Evolutionary conservation across 2,329 filamentous ascomycete genomes (phyloP).

Genomic region (Aspergillus sojae): DNA sequence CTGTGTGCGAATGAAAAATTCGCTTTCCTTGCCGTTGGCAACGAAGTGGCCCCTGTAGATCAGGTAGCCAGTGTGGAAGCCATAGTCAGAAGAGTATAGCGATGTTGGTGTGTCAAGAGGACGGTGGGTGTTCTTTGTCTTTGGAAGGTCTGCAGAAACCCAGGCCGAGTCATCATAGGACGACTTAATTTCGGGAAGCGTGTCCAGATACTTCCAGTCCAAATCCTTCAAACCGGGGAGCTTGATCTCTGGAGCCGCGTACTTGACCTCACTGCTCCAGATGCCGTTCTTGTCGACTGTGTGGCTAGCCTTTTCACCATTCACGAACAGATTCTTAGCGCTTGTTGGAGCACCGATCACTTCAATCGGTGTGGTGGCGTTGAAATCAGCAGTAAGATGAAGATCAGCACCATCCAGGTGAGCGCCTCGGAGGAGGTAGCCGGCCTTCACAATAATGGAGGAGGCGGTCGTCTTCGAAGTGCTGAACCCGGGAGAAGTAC

Average conservation of each 20-base stretch:
- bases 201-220: conserved; percentile 71
- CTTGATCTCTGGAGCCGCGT: conserved; percentile 52
- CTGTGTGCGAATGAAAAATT: conserved; percentile 61
- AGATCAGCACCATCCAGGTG: conserved; percentile 59
- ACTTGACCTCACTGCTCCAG: conserved; percentile 57
- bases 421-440: conserved; percentile 51
- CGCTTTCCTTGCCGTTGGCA: conserved; percentile 62
- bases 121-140: conserved; percentile 62
- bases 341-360: conserved; percentile 64
- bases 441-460: conserved; percentile 46
- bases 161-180: conserved; percentile 71
- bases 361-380: conserved; percentile 68
- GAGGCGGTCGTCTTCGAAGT: conserved; percentile 32
- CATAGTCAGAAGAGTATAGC: conserved; percentile 72
- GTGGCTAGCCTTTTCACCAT: conserved; percentile 52
- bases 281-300: conserved; percentile 47
- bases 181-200: conserved; percentile 67
- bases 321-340: conserved; percentile 63
- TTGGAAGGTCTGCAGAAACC: conserved; percentile 60
- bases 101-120: conserved; percentile 65
- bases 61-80: conserved; percentile 69
- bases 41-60: conserved; percentile 72
- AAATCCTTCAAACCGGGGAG: conserved; percentile 62
- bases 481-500: conserved; percentile 33
- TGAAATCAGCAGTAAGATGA: conserved; percentile 70